Evolutionary conservation across 1,139 yeast species (phyloP), one percentile per base, ranked within the genome.

Genomic region (Lodderomyces elongisporus): DNA sequence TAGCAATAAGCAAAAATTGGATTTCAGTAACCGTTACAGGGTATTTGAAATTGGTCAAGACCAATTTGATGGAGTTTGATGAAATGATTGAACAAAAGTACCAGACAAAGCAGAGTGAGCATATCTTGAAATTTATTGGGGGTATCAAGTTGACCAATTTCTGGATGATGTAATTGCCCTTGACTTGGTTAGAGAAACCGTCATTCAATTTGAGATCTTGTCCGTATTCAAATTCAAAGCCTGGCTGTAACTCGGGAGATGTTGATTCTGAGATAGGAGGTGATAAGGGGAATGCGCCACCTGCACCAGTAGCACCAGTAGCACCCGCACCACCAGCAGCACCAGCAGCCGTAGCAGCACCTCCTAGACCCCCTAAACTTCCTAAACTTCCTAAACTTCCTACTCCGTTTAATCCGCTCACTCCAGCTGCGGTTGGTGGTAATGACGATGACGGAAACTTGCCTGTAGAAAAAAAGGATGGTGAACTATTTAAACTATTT

Each of bases 11-110:
- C 26, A 80, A 48, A 51, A 89, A 89, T 60, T 89, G 97, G 32
- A 81, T 66, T 66, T 88, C 85, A 0, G 96, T 85, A 37, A 89
- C 69, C 1, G 95, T 81, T 7, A 87, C 78, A 1, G 97, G 96
- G 52, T 80, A 83, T 30, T 74, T 74, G 54, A 80, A 85, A 31
- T 67, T 66, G 41, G 68, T 74, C 39, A 89, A 61, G 34, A 89
- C 85, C 34, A 79, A 62, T 54, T 89, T 89, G 36, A 93, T 79
- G 29, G 91, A 68, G 47, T 87, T 85, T 47, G 81, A 82, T 5
- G 95, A 83, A 13, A 88, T 57, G 10, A 93, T 88, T 25, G 93
- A 81, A n/a, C 81, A 66, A 22, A 76, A 51, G 57, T 89, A 89
- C 97, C 97, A 89, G 23, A 72, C 50, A 6, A 71, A 49, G 54